phyloP scores from a whole-genome alignment of 1,284 basidiomycete species.

The Cryptococcus amylolentus region DNA sequence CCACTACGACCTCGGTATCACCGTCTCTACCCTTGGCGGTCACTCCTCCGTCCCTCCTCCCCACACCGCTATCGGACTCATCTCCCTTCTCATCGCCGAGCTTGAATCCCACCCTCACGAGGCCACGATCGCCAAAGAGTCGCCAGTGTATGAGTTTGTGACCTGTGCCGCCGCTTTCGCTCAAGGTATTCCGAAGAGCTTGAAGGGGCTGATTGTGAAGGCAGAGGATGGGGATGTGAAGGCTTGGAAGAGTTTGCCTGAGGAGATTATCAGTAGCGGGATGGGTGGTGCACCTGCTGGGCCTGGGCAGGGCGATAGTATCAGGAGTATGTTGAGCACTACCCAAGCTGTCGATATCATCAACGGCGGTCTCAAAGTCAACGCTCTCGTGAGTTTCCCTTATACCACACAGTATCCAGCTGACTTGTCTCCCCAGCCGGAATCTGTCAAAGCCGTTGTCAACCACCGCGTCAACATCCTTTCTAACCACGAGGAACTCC shows the following conservation, averaged over 20 bases:
- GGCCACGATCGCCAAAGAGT: constrained; percentile 38
- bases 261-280: constrained; percentile 36
- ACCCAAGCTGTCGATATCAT: constrained; percentile 47
- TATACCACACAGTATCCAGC: background rate
- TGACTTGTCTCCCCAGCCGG: constrained; percentile 19
- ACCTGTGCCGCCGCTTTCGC: constrained; percentile 53
- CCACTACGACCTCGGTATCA: constrained; percentile 35
- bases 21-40: constrained; percentile 44
- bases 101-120: constrained; percentile 46
- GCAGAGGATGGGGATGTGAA: constrained; percentile 28
- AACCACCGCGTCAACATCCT: constrained; percentile 39
- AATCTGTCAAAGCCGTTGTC: constrained; percentile 30
- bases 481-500: constrained; percentile 28
- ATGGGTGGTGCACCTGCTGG: constrained; percentile 7
- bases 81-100: constrained; percentile 40
- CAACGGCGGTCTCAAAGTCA: constrained; percentile 49
- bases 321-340: constrained; percentile 45
- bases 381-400: constrained; percentile 41
- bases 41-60: constrained; percentile 45
- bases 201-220: constrained; percentile 39
- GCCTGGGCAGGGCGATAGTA: constrained; percentile 12
- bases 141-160: constrained; percentile 51
- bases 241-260: constrained; percentile 48
- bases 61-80: constrained; percentile 49
- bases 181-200: constrained; percentile 39